Percentiles rank a stretch among this genome's conserved stretches.
Evolutionary conservation across 2,329 filamentous ascomycete species (phyloP).

Genomic region (Tolypocladium inflatum): DNA sequence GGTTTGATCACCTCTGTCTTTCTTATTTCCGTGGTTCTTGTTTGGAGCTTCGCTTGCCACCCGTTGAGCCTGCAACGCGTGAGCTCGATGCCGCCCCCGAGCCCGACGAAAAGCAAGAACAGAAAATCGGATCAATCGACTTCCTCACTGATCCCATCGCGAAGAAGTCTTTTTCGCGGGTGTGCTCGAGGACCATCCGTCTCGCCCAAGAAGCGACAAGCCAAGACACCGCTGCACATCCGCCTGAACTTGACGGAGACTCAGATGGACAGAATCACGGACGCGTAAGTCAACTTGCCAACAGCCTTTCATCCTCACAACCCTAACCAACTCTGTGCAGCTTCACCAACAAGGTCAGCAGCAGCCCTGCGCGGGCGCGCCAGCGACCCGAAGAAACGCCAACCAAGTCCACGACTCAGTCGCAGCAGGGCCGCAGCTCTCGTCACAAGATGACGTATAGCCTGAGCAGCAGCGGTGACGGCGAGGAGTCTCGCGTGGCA

Average conservation of each 20-base stretch:
- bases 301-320: not conserved
- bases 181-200: conserved; percentile 13
- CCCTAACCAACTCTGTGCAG: conserved; percentile 12
- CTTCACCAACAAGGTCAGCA: conserved; percentile 21
- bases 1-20: not conserved
- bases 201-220: conserved; percentile 23
- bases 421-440: conserved; percentile 3
- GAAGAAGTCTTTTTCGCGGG: conserved; percentile 27
- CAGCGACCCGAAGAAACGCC: conserved; percentile 9
- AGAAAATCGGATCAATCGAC: conserved; percentile 14
- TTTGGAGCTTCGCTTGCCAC: not conserved
- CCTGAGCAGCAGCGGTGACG: conserved; percentile 3
- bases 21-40: not conserved
- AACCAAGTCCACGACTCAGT: conserved; percentile 11
- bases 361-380: conserved; percentile 13
- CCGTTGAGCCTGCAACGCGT: not conserved
- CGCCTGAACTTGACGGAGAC: conserved; percentile 39
- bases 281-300: conserved; percentile 25
- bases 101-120: conserved; percentile 8
- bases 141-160: conserved; percentile 18
- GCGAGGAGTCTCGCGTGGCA: not conserved
- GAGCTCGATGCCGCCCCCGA: not conserved
- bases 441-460: not conserved
- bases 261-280: conserved; percentile 37
- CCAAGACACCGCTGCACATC: conserved; percentile 31